Conservation (phyloP, 179 eudicot species). For the Spergularia azorica region DNA sequence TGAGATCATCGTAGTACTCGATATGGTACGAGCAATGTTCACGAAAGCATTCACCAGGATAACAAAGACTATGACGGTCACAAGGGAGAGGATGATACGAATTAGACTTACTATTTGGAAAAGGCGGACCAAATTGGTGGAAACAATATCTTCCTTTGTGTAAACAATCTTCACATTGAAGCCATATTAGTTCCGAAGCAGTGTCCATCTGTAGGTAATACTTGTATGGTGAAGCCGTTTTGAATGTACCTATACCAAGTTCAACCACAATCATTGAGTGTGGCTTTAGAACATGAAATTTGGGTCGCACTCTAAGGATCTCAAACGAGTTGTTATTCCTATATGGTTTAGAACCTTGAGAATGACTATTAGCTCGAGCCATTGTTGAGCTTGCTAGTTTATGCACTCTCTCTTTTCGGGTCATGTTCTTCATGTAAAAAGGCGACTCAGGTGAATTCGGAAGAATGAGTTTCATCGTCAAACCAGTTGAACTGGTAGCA, state of each 20-base stretch:
- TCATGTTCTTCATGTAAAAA: neutral
- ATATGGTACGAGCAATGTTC: neutral
- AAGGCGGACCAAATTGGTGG: no score
- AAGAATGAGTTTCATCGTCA: neutral
- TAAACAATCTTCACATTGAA: no score
- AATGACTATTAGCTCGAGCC: neutral
- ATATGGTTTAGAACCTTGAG: neutral
- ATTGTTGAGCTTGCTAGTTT: neutral
- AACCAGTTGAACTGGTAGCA: neutral
- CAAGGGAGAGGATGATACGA: no score
- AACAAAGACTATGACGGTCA: no score
- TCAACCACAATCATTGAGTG: neutral
- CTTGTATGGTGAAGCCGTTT: no score
- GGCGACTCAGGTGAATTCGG: neutral
- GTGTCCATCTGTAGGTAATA: neutral
- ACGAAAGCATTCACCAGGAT: neutral
- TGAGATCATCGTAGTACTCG: neutral
- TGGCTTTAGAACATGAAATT: neutral
- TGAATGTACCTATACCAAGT: neutral
- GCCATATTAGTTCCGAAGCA: no score
- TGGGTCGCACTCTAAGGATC: no score
- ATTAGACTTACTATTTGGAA: neutral
- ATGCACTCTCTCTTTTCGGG: neutral
- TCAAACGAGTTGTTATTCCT: neutral
- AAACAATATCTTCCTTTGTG: no score